Conservation (phyloP, 2,329 filamentous ascomycete genomes). For the Setomelanomma holmii region DNA sequence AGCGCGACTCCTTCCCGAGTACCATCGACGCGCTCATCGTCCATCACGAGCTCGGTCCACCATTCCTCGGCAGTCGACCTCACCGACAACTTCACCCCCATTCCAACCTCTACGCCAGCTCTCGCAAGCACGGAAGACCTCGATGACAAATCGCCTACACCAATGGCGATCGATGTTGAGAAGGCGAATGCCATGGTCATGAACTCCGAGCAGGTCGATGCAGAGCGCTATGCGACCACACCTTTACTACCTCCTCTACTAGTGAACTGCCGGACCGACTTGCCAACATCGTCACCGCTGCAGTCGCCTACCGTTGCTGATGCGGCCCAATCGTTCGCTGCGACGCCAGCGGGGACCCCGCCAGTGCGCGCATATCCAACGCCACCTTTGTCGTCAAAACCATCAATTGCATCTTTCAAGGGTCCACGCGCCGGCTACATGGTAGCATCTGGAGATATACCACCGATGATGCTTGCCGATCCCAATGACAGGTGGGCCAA, state of each 20-base stretch:
- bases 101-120: conserved; percentile 23
- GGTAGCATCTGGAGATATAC: conserved; percentile 63
- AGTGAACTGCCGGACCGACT: conserved; percentile 62
- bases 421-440: conserved; percentile 50
- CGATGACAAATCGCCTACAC: conserved; percentile 35
- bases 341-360: conserved; percentile 58
- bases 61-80: conserved; percentile 49
- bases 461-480: conserved; percentile 71
- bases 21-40: conserved; percentile 77
- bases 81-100: conserved; percentile 36
- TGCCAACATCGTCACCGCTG: conserved; percentile 76
- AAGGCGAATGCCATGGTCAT: conserved; percentile 57
- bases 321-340: conserved; percentile 54
- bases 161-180: conserved; percentile 44
- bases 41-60: conserved; percentile 69
- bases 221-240: conserved; percentile 75
- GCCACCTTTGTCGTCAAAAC: conserved; percentile 77
- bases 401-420: conserved; percentile 78
- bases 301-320: conserved; percentile 81
- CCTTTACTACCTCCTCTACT: conserved; percentile 85
- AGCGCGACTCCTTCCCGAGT: conserved; percentile 61
- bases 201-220: conserved; percentile 56
- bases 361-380: conserved; percentile 62
- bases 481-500: conserved; percentile 83
- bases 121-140: conserved; percentile 45